Conservation (phyloP, 352 stramenopile genomes). For the Phytophthora citrophthora region DNA sequence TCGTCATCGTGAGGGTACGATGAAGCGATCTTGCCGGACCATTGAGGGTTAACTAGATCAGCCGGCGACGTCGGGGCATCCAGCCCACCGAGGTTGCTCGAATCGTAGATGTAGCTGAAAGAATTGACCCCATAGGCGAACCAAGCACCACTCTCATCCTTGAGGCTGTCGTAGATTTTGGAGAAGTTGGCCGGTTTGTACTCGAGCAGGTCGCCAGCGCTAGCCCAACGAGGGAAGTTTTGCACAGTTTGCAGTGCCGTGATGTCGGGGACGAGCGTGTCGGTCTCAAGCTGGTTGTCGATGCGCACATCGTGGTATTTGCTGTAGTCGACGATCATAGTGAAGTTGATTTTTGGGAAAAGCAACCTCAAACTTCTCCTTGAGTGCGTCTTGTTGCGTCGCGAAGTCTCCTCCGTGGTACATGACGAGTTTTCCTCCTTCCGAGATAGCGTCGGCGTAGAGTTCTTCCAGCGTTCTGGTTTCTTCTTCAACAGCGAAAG, state of each 20-base stretch:
- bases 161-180: conserved; percentile 49
- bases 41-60: conserved; percentile 42
- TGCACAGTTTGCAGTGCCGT: conserved; percentile 57
- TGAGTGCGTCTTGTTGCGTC: conserved; percentile 29
- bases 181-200: conserved; percentile 61
- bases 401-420: conserved; percentile 45
- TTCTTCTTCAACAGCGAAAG: conserved; percentile 37
- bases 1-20: conserved; percentile 64
- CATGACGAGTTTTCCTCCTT: conserved; percentile 55
- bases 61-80: conserved; percentile 24
- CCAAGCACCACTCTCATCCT: conserved; percentile 37
- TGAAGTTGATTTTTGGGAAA: conserved; percentile 58
- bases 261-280: conserved; percentile 47
- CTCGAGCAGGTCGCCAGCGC: conserved; percentile 41
- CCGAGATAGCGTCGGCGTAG: conserved; percentile 48
- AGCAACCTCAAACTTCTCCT: background rate
- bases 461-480: conserved; percentile 51
- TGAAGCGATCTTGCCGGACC: conserved; percentile 50
- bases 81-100: conserved; percentile 18
- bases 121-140: conserved; percentile 39
- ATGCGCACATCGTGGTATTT: conserved; percentile 65
- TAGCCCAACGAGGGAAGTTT: conserved; percentile 47
- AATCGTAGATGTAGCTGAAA: conserved; percentile 47
- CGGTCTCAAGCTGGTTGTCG: conserved; percentile 63
- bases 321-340: conserved; percentile 58